Conservation (phyloP, 1,284 basidiomycete species). For the Sporisorium scitamineum region DNA sequence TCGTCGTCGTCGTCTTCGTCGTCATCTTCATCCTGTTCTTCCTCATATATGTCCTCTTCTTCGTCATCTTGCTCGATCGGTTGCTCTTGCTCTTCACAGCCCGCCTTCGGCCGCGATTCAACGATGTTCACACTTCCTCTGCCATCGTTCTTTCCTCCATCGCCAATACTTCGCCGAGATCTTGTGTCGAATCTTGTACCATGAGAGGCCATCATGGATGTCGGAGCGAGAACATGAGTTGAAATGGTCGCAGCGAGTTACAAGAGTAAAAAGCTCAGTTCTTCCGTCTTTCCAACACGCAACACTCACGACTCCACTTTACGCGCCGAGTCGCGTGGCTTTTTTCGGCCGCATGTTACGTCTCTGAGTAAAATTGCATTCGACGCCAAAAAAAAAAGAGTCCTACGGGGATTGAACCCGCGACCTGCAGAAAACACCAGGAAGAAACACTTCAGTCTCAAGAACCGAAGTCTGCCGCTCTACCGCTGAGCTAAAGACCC, state of each 20-base stretch:
- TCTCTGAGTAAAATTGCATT: no score
- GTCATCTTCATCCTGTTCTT: constrained; percentile 18
- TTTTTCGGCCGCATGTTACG: no score
- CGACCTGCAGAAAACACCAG: constrained; percentile 48
- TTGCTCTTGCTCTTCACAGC: neutral
- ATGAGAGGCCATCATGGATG: constrained; percentile 18
- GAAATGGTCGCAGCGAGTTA: neutral
- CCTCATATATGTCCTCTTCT: constrained; percentile 7
- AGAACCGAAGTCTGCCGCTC: constrained; percentile 57
- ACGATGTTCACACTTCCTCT: neutral
- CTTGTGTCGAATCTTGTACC: constrained; percentile 4
- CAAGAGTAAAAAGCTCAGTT: neutral
- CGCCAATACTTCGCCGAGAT: neutral
- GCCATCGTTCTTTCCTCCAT: neutral
- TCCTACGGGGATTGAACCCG: constrained; percentile 59
- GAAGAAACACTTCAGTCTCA: constrained; percentile 11
- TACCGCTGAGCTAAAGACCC: constrained; percentile 60
- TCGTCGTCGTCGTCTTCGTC: constrained; percentile 20
- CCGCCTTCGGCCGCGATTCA: neutral
- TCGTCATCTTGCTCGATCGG: constrained; percentile 5
- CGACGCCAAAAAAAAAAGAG: constrained; percentile 30
- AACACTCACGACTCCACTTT: constrained; percentile 4
- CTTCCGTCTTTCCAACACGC: constrained; percentile 8
- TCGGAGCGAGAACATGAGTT: neutral
- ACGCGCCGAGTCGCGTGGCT: constrained; percentile 17